Percentiles rank a stretch among this genome's conserved stretches.
phyloP scores from a whole-genome alignment of 1,139 yeast genomes.

The Candida sojae region DNA sequence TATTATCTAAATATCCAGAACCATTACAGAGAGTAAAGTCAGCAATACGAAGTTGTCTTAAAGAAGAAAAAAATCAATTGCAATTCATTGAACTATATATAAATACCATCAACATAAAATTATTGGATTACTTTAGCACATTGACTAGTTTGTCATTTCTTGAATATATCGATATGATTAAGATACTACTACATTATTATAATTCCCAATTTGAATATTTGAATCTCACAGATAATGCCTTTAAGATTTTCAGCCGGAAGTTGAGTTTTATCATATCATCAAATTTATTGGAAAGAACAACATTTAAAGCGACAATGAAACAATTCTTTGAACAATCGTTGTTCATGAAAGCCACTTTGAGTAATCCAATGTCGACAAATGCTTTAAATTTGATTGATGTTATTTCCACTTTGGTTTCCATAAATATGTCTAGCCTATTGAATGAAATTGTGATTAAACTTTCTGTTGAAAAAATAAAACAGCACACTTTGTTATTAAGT shows the following conservation, averaged over 20 bases:
- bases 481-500: constrained; percentile 37
- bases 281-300: constrained; percentile 12
- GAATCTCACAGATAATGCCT: constrained; percentile 21
- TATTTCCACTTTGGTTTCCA: constrained; percentile 21
- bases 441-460: constrained; percentile 42
- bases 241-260: constrained; percentile 25
- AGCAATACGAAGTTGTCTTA: constrained; percentile 41
- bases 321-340: constrained; percentile 11
- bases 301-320: constrained; percentile 9
- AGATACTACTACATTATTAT: constrained; percentile 19
- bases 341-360: constrained; percentile 7
- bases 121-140: constrained; percentile 14
- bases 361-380: constrained; percentile 7
- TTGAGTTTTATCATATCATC: constrained; percentile 27
- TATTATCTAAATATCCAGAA: constrained; percentile 17
- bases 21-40: constrained; percentile 39
- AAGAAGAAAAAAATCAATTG: constrained; percentile 33
- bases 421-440: constrained; percentile 35
- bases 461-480: constrained; percentile 41
- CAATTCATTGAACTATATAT: constrained; percentile 38
- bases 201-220: constrained; percentile 18
- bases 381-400: constrained; percentile 14
- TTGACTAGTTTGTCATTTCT: constrained; percentile 13
- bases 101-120: constrained; percentile 28
- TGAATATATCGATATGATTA: constrained; percentile 18